Base-by-base conservation (phyloP, 495 filamentous ascomycete genomes). In the Aspergillus homomorphus region DNA sequence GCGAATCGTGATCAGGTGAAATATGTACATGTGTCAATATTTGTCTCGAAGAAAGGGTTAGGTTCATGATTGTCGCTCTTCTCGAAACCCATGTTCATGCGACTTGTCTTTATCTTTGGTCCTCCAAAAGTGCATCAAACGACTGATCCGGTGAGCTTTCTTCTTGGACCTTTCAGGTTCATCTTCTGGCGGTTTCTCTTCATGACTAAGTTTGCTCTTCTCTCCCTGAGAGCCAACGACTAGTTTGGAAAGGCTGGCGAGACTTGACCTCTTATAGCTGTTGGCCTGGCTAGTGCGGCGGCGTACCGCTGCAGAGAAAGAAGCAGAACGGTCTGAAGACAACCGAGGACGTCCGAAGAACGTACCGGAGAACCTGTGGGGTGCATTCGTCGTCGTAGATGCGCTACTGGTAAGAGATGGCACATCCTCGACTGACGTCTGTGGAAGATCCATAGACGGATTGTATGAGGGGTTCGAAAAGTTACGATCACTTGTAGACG, bases 91-190 rank as follows among this genome's bases (percentile, higher is more conserved):
- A 48, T 64, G 57, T 19, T 59, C 62, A 22, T 58, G 54, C 42
- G 63, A 38, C 62, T 66, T 73, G 28, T 77, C 73, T 57, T 80
- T 81, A 46, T 81, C 80, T 60, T 77, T 82, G 16, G 80, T 71
- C 68, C 87, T 90, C 88, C 89, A 94, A 66, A 94, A 95, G 56
- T 89, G 86, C 83, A 94, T 86, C 66, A 94, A 75, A 38, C 88
- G 85, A 67, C 89, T 91, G 41, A 96, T 75, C 38, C 90, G 82
- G 62, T 85, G 89, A 21, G 84, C 80, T 71, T 88, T 93, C 63
- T 81, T 82, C 69, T 87, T 91, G 54, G 79, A 80, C 71, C 83
- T 87, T 53, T 89, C 85, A 15, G 74, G 71, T 45, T 81, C 76
- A 28, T 79, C 77, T 6, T 70, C 67, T 1, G 79, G 79, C 22